These are phyloP conservation scores for Kodamaea leandrae DNA, from an alignment of 805 yeast genomes.

Conservation along the genomic window DNA sequence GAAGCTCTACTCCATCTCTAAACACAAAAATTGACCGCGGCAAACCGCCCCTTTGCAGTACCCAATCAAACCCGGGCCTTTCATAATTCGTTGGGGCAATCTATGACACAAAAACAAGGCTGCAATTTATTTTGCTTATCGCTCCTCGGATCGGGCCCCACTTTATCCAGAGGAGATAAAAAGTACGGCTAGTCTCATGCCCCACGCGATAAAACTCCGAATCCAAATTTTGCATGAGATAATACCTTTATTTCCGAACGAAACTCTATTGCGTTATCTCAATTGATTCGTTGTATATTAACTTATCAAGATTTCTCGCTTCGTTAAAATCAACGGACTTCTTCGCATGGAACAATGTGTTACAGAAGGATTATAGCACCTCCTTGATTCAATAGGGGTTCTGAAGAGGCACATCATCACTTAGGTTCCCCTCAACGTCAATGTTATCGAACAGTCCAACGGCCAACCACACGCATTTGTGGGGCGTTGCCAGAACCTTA, in stretches of 20 bases:
- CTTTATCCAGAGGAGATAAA: not conserved
- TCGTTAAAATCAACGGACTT: too few species aligned
- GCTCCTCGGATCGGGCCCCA: constrained; percentile 1
- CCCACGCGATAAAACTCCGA: not conserved
- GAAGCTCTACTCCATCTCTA: not conserved
- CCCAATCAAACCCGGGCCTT: not conserved
- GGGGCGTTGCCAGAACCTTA: too few species aligned
- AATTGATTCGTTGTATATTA: not conserved
- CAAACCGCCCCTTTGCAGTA: not conserved
- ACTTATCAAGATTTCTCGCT: too few species aligned
- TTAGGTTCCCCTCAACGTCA: too few species aligned
- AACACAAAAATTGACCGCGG: not conserved
- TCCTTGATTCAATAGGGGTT: too few species aligned
- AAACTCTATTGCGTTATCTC: not conserved
- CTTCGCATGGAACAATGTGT: too few species aligned
- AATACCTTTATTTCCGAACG: too few species aligned
- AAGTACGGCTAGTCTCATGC: not conserved
- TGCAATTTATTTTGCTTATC: not conserved
- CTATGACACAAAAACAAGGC: not conserved
- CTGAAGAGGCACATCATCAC: too few species aligned
- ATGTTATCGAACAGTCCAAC: too few species aligned
- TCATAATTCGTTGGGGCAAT: constrained; percentile 1
- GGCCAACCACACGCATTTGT: too few species aligned
- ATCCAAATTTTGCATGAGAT: not conserved
- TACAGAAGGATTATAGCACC: too few species aligned